Base-by-base conservation (phyloP, 2,329 filamentous ascomycete genomes). In the Thelonectria olida region DNA sequence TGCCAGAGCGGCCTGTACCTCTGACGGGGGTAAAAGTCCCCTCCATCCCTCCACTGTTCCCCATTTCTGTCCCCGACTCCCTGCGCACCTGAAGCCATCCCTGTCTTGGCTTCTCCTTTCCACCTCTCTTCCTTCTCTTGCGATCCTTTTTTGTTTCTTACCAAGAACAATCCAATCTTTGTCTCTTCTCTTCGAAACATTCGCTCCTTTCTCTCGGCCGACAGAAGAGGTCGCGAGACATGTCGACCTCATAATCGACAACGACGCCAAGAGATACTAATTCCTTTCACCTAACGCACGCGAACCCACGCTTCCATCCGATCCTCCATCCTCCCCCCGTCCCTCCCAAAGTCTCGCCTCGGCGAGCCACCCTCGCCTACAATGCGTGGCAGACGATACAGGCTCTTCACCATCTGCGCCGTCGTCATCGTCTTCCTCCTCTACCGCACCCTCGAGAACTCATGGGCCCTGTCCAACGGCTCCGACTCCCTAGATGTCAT, bases 361-460 rank as follows among this genome's bases (percentile, higher is more conserved):
- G 63, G 68, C 69, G 71, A 73, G 67, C 66, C 50, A 61, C 63
- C 50, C 62, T 49, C 52, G 42, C 47, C 58, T 53, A 61, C 41
- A 67, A 75, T 70, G 69, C 88, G 90, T 83, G 85, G 88, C 52
- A 81, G 89, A 68, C 81, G 88, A 72, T 89, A 89, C 71, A 84
- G 88, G 61, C 79, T 88, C 58, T 88, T 89, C 63, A 74, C 87
- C 31, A 72, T 87, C 62, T 83, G 84, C 67, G 82, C 87, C 55
- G 75, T 85, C 63, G 73, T 88, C 58, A 75, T 87, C 50, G 75
- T 87, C 50, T 78, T 90, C 62, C 79, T 86, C 53, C 75, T 87
- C 52, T 84, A 84, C 70, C 83, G 83, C 61, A 74, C 82, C 57
- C 75, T 78, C 38, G 75, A 78, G 57, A 82, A 79, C 64, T 78